Conservation (phyloP, 352 stramenopile species). For the Blastocystis sp. region DNA sequence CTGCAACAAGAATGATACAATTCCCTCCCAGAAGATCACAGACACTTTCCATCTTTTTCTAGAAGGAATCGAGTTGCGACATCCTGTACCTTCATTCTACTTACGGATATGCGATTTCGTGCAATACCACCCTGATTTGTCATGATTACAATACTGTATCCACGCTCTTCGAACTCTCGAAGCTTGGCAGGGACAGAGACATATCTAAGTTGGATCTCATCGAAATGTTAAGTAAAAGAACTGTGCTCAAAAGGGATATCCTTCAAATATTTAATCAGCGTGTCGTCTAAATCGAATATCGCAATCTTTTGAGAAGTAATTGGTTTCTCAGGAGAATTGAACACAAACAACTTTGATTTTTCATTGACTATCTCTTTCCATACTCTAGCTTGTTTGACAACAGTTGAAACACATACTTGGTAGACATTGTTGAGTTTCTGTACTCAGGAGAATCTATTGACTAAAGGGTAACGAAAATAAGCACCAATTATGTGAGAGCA, state of each 20-base stretch:
- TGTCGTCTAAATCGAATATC: conserved; percentile 52
- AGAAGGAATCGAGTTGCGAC: neutral
- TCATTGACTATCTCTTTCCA: neutral
- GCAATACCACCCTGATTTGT: conserved; percentile 17
- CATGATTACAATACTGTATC: neutral
- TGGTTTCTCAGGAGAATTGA: neutral
- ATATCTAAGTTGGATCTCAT: neutral
- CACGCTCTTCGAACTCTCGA: neutral
- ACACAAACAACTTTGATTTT: neutral
- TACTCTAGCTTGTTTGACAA: neutral
- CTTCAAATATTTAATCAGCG: neutral
- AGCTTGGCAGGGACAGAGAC: neutral
- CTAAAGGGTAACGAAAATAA: neutral
- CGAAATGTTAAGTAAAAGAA: neutral
- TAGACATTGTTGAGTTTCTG: neutral
- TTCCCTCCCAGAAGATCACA: neutral
- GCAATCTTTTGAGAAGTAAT: neutral
- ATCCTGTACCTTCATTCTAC: neutral
- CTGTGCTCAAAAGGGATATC: neutral
- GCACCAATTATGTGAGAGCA: neutral
- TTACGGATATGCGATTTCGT: neutral
- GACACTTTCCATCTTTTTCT: conserved; percentile 45
- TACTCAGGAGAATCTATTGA: neutral
- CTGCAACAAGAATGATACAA: conserved; percentile 1
- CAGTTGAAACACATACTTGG: neutral